phyloP scores from a whole-genome alignment of 2,329 filamentous ascomycete genomes.

The Talaromyces piceae region DNA sequence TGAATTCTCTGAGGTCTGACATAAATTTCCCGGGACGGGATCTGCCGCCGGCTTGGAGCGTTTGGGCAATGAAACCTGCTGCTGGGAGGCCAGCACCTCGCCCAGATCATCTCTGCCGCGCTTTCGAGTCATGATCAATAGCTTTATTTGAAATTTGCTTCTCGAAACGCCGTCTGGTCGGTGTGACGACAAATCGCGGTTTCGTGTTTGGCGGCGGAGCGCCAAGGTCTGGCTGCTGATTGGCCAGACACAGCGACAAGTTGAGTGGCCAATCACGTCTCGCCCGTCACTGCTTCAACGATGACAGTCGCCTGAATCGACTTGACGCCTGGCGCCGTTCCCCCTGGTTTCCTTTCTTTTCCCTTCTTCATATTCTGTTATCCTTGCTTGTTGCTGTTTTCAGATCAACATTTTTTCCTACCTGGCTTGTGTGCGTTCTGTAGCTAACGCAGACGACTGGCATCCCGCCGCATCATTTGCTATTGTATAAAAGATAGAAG shows the following conservation, averaged over 20 bases:
- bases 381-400: neutral
- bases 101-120: neutral
- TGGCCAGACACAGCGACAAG: neutral
- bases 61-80: neutral
- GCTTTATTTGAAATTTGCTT: neutral
- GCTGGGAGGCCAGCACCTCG: neutral
- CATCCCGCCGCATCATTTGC: neutral
- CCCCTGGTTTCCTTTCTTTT: neutral
- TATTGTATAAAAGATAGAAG: neutral
- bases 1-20: neutral
- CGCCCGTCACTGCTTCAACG: neutral
- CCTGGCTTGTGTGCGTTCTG: neutral
- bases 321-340: neutral
- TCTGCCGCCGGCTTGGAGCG: neutral
- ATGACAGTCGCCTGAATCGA: neutral
- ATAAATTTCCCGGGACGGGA: neutral
- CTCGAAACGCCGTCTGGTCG: neutral
- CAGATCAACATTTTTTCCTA: neutral
- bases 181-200: constrained; percentile 2
- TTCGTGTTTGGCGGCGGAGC: constrained; percentile 8
- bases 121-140: neutral
- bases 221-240: neutral
- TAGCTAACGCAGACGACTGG: neutral
- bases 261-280: neutral
- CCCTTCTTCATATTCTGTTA: neutral